Percentiles rank a stretch among this genome's conserved stretches.
These are phyloP conservation scores for Isabelozyma gotoi DNA, from an alignment of 805 yeast genomes.

Conservation along the genomic window DNA sequence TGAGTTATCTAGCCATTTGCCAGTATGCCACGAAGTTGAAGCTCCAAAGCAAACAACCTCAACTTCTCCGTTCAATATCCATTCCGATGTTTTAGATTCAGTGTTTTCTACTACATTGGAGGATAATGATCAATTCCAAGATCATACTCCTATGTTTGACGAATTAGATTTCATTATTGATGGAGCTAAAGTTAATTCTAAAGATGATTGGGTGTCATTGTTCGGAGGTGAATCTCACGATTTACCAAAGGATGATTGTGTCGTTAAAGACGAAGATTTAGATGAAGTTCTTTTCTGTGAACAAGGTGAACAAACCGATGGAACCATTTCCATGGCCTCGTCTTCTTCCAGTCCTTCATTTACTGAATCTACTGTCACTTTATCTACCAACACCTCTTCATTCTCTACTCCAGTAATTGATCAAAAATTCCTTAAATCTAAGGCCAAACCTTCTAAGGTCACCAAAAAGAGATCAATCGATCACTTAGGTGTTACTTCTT, in stretches of 20 bases:
- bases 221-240: constrained; percentile 33
- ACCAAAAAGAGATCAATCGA: constrained; percentile 42
- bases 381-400: constrained; percentile 28
- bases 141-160: constrained; percentile 62
- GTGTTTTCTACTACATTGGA: constrained; percentile 44
- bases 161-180: constrained; percentile 45
- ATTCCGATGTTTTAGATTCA: constrained; percentile 51
- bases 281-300: constrained; percentile 1
- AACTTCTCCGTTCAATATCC: constrained; percentile 52
- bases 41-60: constrained; percentile 6
- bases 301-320: constrained; percentile 8
- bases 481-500: constrained; percentile 71
- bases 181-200: constrained; percentile 36
- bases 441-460: constrained; percentile 5
- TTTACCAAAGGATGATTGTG: background rate
- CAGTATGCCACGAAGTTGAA: constrained; percentile 8
- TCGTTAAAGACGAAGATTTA: constrained; percentile 13
- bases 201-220: constrained; percentile 62
- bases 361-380: constrained; percentile 1
- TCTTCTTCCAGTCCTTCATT: constrained; percentile 7
- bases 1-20: constrained; percentile 26
- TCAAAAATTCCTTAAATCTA: constrained; percentile 5
- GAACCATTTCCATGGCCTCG: constrained; percentile 13
- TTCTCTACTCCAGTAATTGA: constrained; percentile 34
- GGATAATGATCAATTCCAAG: constrained; percentile 30